phyloP scores from a whole-genome alignment of 495 filamentous ascomycete genomes.

The Cercophora sp. region DNA sequence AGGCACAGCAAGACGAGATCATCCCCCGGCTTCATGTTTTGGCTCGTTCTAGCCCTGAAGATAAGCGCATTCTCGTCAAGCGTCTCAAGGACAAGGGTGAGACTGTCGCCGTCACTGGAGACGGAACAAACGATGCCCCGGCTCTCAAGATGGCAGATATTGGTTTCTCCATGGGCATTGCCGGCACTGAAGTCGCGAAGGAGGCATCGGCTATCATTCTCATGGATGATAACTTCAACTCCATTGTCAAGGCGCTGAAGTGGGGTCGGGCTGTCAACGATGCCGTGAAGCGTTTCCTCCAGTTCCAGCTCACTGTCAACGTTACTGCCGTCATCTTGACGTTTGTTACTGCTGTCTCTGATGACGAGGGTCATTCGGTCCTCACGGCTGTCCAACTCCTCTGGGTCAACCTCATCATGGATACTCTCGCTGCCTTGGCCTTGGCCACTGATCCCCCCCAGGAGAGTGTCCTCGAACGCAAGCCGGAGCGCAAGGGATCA shows the following conservation, averaged over 20 bases:
- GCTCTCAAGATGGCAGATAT: constrained; percentile 83
- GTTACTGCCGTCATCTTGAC: constrained; percentile 81
- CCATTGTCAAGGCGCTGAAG: constrained; percentile 83
- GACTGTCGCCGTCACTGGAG: constrained; percentile 83
- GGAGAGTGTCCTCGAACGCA: constrained; percentile 72
- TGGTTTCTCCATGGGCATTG: constrained; percentile 90
- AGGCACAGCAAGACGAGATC: constrained; percentile 63
- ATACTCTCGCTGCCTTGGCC: constrained; percentile 82
- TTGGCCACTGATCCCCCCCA: constrained; percentile 82
- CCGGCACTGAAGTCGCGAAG: constrained; percentile 90
- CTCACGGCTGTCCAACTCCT: constrained; percentile 82
- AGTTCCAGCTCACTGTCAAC: constrained; percentile 91
- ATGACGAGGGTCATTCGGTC: constrained; percentile 60
- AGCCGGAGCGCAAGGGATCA: constrained; percentile 75
- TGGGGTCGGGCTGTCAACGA: constrained; percentile 92
- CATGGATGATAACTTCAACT: constrained; percentile 85
- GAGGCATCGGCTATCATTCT: constrained; percentile 89
- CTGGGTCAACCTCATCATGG: constrained; percentile 95
- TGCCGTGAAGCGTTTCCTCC: constrained; percentile 83
- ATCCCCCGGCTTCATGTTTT: constrained; percentile 77
- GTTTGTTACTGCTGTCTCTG: constrained; percentile 78
- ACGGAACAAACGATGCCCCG: constrained; percentile 87
- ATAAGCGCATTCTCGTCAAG: constrained; percentile 76
- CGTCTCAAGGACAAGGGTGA: constrained; percentile 70
- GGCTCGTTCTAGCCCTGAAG: constrained; percentile 81